These are phyloP conservation scores for Selaginella moellendorffii DNA, from an alignment of 75 land plant genomes.

Conservation along the genomic window DNA sequence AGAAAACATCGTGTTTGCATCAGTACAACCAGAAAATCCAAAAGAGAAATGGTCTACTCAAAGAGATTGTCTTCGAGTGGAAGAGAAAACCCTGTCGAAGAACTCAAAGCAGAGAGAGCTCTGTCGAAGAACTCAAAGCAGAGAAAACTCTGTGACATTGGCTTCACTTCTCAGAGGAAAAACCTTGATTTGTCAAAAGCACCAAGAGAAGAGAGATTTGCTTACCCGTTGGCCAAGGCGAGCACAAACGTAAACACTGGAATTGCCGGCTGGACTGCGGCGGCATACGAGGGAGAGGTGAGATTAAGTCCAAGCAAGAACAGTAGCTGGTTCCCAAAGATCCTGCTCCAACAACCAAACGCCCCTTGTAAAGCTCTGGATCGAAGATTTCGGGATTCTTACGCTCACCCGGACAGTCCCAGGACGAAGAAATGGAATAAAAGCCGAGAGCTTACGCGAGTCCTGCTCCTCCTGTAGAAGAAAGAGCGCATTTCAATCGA, in stretches of 20 bases:
- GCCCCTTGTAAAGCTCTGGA: too few species aligned
- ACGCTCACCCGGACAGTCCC: constrained; percentile 68
- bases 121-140: too few species aligned
- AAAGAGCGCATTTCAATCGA: background rate
- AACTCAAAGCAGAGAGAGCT: too few species aligned
- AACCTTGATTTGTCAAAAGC: too few species aligned
- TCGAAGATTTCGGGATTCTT: too few species aligned
- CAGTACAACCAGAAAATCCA: too few species aligned
- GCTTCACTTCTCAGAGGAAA: too few species aligned
- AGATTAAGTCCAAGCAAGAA: constrained; percentile 76
- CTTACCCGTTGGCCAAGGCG: constrained; percentile 19
- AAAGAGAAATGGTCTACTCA: too few species aligned
- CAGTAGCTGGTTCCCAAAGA: constrained; percentile 87
- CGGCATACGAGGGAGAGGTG: constrained; percentile 87
- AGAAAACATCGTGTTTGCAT: background rate
- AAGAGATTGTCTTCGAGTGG: too few species aligned
- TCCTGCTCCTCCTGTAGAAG: constrained; percentile 31
- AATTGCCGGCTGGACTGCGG: constrained; percentile 85
- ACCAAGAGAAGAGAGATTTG: background rate
- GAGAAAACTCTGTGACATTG: too few species aligned
- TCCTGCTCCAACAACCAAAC: constrained; percentile 33
- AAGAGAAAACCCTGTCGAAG: too few species aligned
- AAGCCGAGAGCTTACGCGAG: constrained; percentile 26
- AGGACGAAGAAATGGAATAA: constrained; percentile 44
- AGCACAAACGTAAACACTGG: constrained; percentile 87